A percentile compares a stretch with the other conserved stretches of the same genome.
These are phyloP conservation scores for Clonostachys rhizophaga DNA, from an alignment of 2,329 filamentous ascomycete species.

Conservation along the genomic window DNA sequence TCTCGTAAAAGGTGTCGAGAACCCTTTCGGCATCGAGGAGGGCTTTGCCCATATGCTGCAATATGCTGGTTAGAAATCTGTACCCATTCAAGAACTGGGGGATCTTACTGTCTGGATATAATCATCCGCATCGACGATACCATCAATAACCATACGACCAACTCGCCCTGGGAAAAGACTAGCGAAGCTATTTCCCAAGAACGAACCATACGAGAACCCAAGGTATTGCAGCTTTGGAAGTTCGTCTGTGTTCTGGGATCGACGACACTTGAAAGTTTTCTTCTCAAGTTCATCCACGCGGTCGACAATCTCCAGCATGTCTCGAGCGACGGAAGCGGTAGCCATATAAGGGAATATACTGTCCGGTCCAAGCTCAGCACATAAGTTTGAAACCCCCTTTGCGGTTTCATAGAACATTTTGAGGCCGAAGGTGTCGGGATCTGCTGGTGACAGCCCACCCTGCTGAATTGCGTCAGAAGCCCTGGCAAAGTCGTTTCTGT, in stretches of 20 bases:
- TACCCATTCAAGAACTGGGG: too few species aligned
- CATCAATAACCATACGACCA: constrained; percentile 34
- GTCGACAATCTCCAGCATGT: constrained; percentile 35
- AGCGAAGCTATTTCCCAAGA: constrained; percentile 26
- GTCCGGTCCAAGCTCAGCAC: background rate
- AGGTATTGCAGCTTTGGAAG: constrained; percentile 34
- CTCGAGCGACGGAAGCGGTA: constrained; percentile 30
- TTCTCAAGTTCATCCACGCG: constrained; percentile 23
- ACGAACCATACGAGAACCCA: constrained; percentile 42
- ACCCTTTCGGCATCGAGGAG: constrained; percentile 28
- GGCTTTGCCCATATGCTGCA: constrained; percentile 18
- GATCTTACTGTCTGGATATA: constrained; percentile 11
- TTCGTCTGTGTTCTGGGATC: too few species aligned
- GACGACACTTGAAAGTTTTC: background rate
- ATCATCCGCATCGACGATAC: constrained; percentile 26
- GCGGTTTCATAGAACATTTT: background rate
- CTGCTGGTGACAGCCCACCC: background rate
- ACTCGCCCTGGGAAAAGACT: constrained; percentile 28
- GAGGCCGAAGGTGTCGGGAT: too few species aligned
- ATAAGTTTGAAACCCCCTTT: background rate
- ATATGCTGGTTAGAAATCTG: too few species aligned
- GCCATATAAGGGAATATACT: constrained; percentile 16
- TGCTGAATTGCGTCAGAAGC: background rate
- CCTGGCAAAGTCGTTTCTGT: constrained; percentile 8
- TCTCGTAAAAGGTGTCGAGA: constrained; percentile 22